These are phyloP conservation scores for Flaveria linearis DNA, from an alignment of 129 eudicot species.

Conservation along the genomic window DNA sequence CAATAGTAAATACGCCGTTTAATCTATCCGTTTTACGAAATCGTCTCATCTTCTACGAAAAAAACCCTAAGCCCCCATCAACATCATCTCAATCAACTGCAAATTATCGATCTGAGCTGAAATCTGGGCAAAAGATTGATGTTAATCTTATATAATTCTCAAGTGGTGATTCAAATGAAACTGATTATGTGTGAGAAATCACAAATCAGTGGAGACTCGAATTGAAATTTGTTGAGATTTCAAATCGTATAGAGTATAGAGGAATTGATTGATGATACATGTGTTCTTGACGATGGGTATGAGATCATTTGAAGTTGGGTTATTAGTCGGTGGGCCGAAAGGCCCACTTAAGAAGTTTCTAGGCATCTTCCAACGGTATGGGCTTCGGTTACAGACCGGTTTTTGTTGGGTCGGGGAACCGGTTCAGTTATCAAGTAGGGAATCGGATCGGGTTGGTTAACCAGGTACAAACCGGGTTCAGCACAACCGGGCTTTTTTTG, in stretches of 20 bases:
- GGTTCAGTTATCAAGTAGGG: no score
- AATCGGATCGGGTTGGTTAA: no score
- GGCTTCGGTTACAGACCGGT: neutral
- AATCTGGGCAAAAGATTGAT: neutral
- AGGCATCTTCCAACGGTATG: neutral
- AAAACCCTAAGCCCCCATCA: constrained; percentile 17
- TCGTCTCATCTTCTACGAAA: constrained; percentile 4
- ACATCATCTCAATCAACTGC: constrained; percentile 22
- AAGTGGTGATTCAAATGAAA: neutral
- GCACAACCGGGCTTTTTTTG: no score
- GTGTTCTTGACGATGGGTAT: constrained; percentile 28
- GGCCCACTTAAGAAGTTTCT: neutral
- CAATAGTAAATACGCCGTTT: neutral
- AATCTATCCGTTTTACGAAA: constrained; percentile 24
- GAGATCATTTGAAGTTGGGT: neutral
- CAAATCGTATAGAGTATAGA: constrained; percentile 12
- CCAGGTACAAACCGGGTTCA: no score
- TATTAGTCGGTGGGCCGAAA: constrained; percentile 2
- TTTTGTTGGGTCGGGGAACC: no score
- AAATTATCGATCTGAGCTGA: neutral
- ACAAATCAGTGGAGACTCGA: neutral
- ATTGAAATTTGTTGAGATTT: constrained; percentile 29
- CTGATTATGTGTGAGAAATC: constrained; percentile 6
- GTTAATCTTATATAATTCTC: neutral
- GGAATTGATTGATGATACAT: neutral